Evolutionary conservation across 2,329 filamentous ascomycete genomes (phyloP).

Genomic region (Fusarium albosuccineum): DNA sequence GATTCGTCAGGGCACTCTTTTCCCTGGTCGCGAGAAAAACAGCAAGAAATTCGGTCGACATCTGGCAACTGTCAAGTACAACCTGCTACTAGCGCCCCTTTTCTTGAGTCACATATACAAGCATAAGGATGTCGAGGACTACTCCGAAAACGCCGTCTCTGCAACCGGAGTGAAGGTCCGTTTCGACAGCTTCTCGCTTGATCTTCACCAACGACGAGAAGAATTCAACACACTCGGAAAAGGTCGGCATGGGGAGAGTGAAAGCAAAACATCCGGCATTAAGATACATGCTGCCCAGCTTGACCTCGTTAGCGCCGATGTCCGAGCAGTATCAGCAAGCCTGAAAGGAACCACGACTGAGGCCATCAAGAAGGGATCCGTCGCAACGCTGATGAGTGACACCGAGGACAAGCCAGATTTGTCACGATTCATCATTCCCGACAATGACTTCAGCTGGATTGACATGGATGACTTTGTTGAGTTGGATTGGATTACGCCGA

Average conservation of each 20-base stretch:
- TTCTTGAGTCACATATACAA: slow-evolving; percentile 99
- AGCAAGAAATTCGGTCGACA: slow-evolving; percentile 99
- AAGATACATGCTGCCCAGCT: slow-evolving; percentile 95
- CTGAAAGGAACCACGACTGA: slow-evolving; percentile 85
- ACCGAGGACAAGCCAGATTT: slow-evolving; percentile 75
- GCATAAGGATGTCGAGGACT: slow-evolving; percentile 94
- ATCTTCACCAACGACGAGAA: slow-evolving; percentile 93
- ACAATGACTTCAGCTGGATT: slow-evolving; percentile 96
- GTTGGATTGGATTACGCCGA: slow-evolving; percentile 93
- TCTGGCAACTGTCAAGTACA: slow-evolving; percentile 98
- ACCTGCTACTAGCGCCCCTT: slow-evolving; percentile 88
- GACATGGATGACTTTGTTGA: slow-evolving; percentile 99
- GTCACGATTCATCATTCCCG: slow-evolving; percentile 93
- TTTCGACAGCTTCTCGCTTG: slow-evolving; percentile 96
- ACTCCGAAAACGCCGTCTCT: slow-evolving; percentile 80
- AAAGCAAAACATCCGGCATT: slow-evolving; percentile 83
- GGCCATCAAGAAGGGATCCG: slow-evolving; percentile 74
- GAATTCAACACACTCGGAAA: slow-evolving; percentile 88
- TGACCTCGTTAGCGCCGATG: slow-evolving; percentile 90
- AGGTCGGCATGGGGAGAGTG: slow-evolving; percentile 78
- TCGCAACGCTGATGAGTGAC: slow-evolving; percentile 65
- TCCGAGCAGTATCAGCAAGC: slow-evolving; percentile 91
- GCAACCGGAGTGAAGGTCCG: slow-evolving; percentile 97
- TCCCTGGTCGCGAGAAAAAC: slow-evolving; percentile 93
- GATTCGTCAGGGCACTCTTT: slow-evolving; percentile 90